Conservation (phyloP, 2,329 filamentous ascomycete genomes). For the Xylariomycetidae sp. region DNA sequence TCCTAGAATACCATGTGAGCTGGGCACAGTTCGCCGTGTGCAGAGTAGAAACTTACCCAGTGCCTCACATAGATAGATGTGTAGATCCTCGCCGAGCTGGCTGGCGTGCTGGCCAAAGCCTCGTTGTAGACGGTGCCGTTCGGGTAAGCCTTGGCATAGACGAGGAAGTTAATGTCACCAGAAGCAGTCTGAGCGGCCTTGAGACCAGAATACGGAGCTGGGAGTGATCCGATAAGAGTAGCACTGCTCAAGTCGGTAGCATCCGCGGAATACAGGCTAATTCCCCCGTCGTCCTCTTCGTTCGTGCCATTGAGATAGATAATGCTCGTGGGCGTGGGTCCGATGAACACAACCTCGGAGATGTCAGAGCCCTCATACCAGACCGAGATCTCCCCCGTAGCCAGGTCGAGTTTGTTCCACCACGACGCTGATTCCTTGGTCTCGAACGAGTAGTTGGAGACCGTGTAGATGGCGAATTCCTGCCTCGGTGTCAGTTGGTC, state of each 20-base stretch:
- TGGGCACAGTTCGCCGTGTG: neutral
- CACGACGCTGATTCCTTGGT: conserved; percentile 40
- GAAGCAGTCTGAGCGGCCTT: conserved; percentile 28
- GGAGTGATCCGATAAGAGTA: conserved; percentile 30
- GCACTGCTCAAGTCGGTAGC: conserved; percentile 21
- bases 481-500: conserved; percentile 12
- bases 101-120: conserved; percentile 38
- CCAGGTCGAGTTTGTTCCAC: conserved; percentile 53
- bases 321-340: conserved; percentile 43
- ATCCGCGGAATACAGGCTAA: conserved; percentile 35
- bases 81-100: conserved; percentile 51
- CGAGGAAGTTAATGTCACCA: conserved; percentile 33
- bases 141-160: conserved; percentile 48
- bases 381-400: conserved; percentile 45
- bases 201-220: conserved; percentile 33
- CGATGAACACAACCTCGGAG: conserved; percentile 52
- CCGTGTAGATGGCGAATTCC: conserved; percentile 42
- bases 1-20: conserved; percentile 29
- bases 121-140: conserved; percentile 56
- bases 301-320: conserved; percentile 46
- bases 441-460: conserved; percentile 57
- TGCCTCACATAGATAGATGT: conserved; percentile 54
- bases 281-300: conserved; percentile 36
- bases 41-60: conserved; percentile 34
- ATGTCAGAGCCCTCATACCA: conserved; percentile 50